These are phyloP conservation scores for Mortierella sp. DNA, from an alignment of 371 early-diverging fungal species.

Conservation along the genomic window DNA sequence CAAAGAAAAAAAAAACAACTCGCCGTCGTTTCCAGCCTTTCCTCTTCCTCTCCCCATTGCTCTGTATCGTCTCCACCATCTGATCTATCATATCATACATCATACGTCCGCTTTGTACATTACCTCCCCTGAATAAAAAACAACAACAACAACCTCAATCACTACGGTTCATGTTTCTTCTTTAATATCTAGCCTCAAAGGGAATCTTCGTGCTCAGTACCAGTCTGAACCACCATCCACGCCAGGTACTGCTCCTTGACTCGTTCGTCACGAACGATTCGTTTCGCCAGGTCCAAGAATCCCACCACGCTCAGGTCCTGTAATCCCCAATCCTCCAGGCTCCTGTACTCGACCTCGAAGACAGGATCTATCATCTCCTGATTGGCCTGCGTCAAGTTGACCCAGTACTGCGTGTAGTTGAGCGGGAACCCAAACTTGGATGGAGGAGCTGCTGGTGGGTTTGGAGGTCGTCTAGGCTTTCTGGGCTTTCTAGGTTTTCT, in stretches of 20 bases:
- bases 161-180: background rate
- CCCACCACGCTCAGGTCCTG: slow-evolving; percentile 64
- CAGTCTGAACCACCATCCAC: slow-evolving; percentile 49
- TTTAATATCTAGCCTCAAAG: too few species aligned
- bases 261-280: slow-evolving; percentile 36
- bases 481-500: slow-evolving; percentile 22
- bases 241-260: slow-evolving; percentile 33
- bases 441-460: slow-evolving; percentile 35
- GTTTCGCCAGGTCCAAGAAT: slow-evolving; percentile 61
- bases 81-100: too few species aligned
- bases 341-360: slow-evolving; percentile 69
- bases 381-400: slow-evolving; percentile 59
- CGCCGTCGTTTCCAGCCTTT: too few species aligned
- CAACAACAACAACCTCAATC: background rate
- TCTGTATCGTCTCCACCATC: too few species aligned
- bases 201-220: slow-evolving; percentile 22
- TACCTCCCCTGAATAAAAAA: background rate
- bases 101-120: too few species aligned
- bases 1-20: too few species aligned
- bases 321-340: slow-evolving; percentile 69
- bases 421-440: slow-evolving; percentile 58
- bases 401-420: slow-evolving; percentile 70
- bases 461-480: slow-evolving; percentile 29
- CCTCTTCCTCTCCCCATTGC: too few species aligned
- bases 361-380: slow-evolving; percentile 17